These are phyloP conservation scores for Penicillium parvum DNA, from an alignment of 495 filamentous ascomycete species.

Conservation along the genomic window DNA sequence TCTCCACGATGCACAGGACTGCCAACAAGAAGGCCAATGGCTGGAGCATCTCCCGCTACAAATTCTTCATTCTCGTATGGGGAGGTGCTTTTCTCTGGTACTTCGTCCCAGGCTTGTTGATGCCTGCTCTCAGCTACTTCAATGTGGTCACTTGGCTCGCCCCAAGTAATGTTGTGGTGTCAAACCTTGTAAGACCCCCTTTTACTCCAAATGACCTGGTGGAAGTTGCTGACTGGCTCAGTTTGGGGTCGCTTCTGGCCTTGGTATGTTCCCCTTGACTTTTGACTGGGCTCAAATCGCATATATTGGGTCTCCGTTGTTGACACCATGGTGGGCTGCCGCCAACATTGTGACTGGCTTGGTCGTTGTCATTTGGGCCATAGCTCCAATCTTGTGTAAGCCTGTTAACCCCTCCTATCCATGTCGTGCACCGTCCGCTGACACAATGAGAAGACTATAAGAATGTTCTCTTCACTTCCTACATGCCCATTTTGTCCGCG, in stretches of 20 bases:
- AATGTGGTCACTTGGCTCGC: constrained; percentile 85
- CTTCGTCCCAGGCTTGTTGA: constrained; percentile 75
- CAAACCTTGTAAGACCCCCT: constrained; percentile 22
- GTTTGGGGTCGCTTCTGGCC: constrained; percentile 79
- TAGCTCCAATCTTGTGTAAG: constrained; percentile 62
- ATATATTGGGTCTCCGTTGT: constrained; percentile 78
- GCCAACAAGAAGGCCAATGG: constrained; percentile 77
- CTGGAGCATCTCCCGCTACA: constrained; percentile 76
- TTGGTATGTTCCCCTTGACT: constrained; percentile 79
- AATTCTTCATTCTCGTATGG: constrained; percentile 73
- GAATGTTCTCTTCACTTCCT: constrained; percentile 71
- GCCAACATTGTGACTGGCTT: constrained; percentile 80
- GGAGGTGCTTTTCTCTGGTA: constrained; percentile 63
- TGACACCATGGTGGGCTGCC: constrained; percentile 86
- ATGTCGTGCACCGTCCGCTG: background rate
- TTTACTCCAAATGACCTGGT: background rate
- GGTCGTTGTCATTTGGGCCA: constrained; percentile 76
- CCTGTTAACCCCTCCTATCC: background rate
- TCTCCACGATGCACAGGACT: constrained; percentile 77
- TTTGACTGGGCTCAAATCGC: constrained; percentile 93
- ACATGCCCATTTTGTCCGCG: constrained; percentile 72
- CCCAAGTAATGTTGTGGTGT: constrained; percentile 65
- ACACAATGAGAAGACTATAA: constrained; percentile 52
- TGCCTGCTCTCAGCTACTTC: constrained; percentile 87
- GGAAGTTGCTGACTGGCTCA: constrained; percentile 6